Base-by-base conservation (phyloP, 768 basidiomycete genomes). In the Trametes maxima region DNA sequence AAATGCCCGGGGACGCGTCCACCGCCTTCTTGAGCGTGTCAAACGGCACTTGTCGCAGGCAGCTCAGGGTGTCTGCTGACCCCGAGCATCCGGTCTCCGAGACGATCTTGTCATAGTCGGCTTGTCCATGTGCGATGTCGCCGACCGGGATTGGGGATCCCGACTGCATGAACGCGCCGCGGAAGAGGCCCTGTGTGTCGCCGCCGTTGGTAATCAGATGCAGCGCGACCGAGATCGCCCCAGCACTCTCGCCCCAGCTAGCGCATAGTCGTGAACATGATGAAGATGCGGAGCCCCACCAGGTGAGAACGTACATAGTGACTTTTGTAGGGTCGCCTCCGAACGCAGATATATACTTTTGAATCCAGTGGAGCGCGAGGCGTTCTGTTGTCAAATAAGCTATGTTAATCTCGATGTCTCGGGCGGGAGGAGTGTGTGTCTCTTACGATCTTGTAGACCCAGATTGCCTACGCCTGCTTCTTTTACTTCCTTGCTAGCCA, bases 381-480 rank as follows among this genome's bases (percentile, higher is more conserved):
- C 77, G 72, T 48, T 81, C 70, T 71, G 44, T 2, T 45, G 50
- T 14, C 35, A 37, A 43, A 40, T 42, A 47, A 28, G 37, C 37
- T 39, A 37, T 33, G 47, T 53, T 39, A 54, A 42, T 48, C 33
- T 59, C 35, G 40, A 49, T 35, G 55, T 17, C 17, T 13, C 25
- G 7, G 13, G 7, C 2, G 2, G 7, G 55, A 3, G 35, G 35
- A 8, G 37, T 37, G 10, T 3, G 13, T n/a, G 0, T 16, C 19
- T 68, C 72, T 63, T 42, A 78, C 79, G 79, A 70, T 86, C 84
- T 50, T 72, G 74, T 10, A 86, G 68, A 14, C 85, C 84, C n/a
- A 83, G 71, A 64, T 85, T 84, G 17, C 75, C 76, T 17, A 74
- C 58, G 1, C 75, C 74, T 14, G 75, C 77, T 2, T 65, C 73